Conservation (phyloP, 352 stramenopile species). For the Phytophthora multivora region DNA sequence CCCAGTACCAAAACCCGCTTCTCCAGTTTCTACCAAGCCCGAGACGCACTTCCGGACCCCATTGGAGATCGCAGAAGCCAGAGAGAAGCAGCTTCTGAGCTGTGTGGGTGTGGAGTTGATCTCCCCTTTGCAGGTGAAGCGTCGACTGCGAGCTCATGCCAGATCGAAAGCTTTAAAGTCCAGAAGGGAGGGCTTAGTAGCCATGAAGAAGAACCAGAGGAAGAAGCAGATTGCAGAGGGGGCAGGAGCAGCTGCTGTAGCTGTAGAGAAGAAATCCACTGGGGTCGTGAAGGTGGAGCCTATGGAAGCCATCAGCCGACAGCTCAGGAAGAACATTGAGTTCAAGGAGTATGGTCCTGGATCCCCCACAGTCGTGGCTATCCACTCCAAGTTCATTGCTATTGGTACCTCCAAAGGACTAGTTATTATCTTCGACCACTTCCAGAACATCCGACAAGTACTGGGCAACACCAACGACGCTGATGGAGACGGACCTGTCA, state of each 20-base stretch:
- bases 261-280: constrained; percentile 58
- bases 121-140: constrained; percentile 84
- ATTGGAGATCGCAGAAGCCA: constrained; percentile 79
- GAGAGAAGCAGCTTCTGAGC: constrained; percentile 82
- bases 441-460: constrained; percentile 93
- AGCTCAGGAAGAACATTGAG: constrained; percentile 92
- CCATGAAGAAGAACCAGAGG: constrained; percentile 44
- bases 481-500: constrained; percentile 80
- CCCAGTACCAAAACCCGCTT: constrained; percentile 9
- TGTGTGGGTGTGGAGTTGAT: constrained; percentile 84
- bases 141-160: constrained; percentile 65
- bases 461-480: constrained; percentile 85
- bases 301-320: constrained; percentile 89
- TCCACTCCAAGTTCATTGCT: constrained; percentile 97
- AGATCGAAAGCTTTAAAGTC: constrained; percentile 60
- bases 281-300: constrained; percentile 90
- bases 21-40: constrained; percentile 15
- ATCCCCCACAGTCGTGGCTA: constrained; percentile 92
- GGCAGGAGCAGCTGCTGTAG: constrained; percentile 14
- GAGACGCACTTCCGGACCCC: constrained; percentile 56
- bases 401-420: constrained; percentile 95
- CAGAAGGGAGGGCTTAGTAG: constrained; percentile 33
- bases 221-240: constrained; percentile 61
- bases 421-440: constrained; percentile 97
- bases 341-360: constrained; percentile 91